Base-by-base conservation (phyloP, 2,329 filamentous ascomycete genomes). In the Penicillium sp. region DNA sequence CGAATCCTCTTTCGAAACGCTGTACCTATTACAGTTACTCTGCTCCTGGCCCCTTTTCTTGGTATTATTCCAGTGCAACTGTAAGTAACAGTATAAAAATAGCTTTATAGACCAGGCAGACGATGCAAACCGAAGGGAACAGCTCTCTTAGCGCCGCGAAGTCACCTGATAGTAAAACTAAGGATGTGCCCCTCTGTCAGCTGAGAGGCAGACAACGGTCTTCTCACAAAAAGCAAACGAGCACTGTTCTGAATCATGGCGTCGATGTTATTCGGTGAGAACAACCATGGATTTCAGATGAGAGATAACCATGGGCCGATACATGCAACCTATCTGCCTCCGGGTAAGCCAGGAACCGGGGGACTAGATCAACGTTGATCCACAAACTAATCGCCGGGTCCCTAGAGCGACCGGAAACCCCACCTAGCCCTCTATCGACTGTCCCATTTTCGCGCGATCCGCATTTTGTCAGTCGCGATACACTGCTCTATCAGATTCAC, bases 81-180 rank as follows among this genome's bases (percentile, higher is more conserved):
- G 23, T 43, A 43, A 49, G 43, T n/a, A 36, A 37, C 37, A 36
- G 23, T 15, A 13, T 43, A 43, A 49, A 49, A 49, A n/a, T n/a
- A n/a, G n/a, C n/a, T n/a, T n/a, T n/a, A n/a, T n/a, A n/a, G n/a
- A n/a, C n/a, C n/a, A n/a, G n/a, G n/a, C n/a, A n/a, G n/a, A n/a
- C n/a, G n/a, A n/a, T n/a, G n/a, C n/a, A n/a, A n/a, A n/a, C n/a
- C n/a, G n/a, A n/a, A n/a, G n/a, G n/a, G n/a, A n/a, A n/a, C n/a
- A n/a, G n/a, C n/a, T n/a, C n/a, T n/a, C n/a, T n/a, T n/a, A n/a
- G n/a, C n/a, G n/a, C n/a, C n/a, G n/a, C n/a, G n/a, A n/a, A n/a
- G n/a, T n/a, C n/a, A n/a, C n/a, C n/a, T n/a, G n/a, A n/a, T n/a
- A n/a, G n/a, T n/a, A n/a, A n/a, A n/a, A n/a, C n/a, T n/a, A n/a